Evolutionary conservation across 768 basidiomycete species (phyloP), one percentile per base, ranked within the genome.

Genomic region (Serpula lacrymans): DNA sequence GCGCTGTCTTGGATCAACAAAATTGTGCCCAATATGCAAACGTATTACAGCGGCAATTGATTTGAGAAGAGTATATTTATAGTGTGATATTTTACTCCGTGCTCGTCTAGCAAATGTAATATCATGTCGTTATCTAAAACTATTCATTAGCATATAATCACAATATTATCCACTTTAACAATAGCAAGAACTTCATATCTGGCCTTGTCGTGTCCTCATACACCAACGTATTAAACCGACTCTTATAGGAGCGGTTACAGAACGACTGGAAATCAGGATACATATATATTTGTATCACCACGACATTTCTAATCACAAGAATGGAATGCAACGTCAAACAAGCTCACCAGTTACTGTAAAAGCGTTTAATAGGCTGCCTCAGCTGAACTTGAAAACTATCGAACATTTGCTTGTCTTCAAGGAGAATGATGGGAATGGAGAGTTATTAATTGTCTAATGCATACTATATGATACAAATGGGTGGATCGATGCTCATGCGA

Each of bases 181-280:
- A n/a, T n/a, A n/a, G n/a, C n/a, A n/a, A n/a, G n/a, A 53, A 30
- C 68, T 66, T 90, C 87, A 90, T 82, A 88, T 89, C 88, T 90
- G 88, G 88, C 88, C 88, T 89, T 71, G 74, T 75, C 74, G 55
- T 63, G 58, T 88, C 86, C 61, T 69, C 86, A 85, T 50, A 60
- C 52, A 47, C 50, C 35, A 39, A 52, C 43, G 22, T 43, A 48
- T 55, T 70, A 78, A 82, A 82, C 80, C 77, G 65, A 68, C 48
- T 46, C 54, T 40, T 34, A 22, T 42, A 52, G 47, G 51, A 33
- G 53, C 64, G 75, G 78, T 72, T 83, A 84, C 72, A 65, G 53
- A n/a, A 13, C 54, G 52, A 45, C 45, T 45, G 40, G 34, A 33
- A 40, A 50, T 66, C 58, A 46, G 63, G 52, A 43, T 39, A 45